Percentiles rank a stretch among this genome's conserved stretches.
These are phyloP conservation scores for Debaryomycetaceae sp. DNA, from an alignment of 1,139 yeast species.

Conservation along the genomic window DNA sequence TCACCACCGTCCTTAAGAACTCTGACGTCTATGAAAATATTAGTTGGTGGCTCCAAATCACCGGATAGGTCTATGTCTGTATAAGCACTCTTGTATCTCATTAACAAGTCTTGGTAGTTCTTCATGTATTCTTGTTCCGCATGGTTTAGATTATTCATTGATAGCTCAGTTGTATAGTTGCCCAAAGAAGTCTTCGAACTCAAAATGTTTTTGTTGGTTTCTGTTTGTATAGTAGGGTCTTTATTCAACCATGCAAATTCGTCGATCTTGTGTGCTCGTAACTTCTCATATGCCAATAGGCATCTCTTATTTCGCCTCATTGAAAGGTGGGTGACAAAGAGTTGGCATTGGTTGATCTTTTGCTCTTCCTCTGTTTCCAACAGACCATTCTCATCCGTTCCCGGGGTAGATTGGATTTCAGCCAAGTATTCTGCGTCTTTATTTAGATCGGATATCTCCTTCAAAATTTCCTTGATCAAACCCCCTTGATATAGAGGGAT, in stretches of 20 bases:
- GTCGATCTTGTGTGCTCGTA: constrained; percentile 65
- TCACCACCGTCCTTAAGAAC: constrained; percentile 95
- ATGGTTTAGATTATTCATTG: constrained; percentile 59
- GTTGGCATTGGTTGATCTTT: constrained; percentile 61
- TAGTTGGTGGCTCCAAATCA: constrained; percentile 82
- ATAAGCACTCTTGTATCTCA: constrained; percentile 74
- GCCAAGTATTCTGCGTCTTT: constrained; percentile 44
- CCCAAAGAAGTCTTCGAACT: constrained; percentile 9
- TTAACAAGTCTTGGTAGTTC: constrained; percentile 65
- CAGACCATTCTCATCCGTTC: constrained; percentile 15
- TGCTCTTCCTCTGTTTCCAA: constrained; percentile 30
- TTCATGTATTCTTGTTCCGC: constrained; percentile 78
- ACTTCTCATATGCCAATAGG: constrained; percentile 73
- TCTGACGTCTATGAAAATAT: constrained; percentile 88
- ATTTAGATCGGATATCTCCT: constrained; percentile 57
- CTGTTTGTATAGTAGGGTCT: constrained; percentile 28
- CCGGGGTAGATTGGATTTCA: constrained; percentile 16
- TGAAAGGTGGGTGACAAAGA: constrained; percentile 76
- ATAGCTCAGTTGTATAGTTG: constrained; percentile 28
- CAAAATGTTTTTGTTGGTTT: constrained; percentile 1
- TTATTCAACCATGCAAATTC: constrained; percentile 66
- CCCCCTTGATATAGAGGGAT: constrained; percentile 77
- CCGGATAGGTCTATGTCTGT: constrained; percentile 89
- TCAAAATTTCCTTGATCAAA: constrained; percentile 60
- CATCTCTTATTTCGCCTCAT: constrained; percentile 89